A percentile compares a stretch with the other conserved stretches of the same genome.
These are phyloP conservation scores for Allium cepa DNA, from an alignment of 106 monocot species.

Conservation along the genomic window DNA sequence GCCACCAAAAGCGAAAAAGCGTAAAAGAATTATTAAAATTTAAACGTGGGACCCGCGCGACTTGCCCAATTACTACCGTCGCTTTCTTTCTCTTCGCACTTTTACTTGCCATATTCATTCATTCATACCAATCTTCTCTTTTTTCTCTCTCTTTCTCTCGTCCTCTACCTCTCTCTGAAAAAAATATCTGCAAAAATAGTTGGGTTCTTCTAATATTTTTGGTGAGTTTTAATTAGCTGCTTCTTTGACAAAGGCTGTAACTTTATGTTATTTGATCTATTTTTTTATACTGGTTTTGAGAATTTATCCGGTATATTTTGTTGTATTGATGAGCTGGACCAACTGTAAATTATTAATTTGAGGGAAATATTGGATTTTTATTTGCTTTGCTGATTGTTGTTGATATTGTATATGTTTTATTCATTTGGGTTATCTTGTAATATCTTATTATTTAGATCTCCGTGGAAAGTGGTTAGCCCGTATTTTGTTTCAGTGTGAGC, in stretches of 20 bases:
- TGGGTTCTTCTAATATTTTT: neutral
- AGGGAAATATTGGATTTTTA: neutral
- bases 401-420: too few relatives aligned
- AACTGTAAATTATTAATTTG: neutral
- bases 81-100: neutral
- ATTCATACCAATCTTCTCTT: neutral
- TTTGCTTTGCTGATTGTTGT: neutral
- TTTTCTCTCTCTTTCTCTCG: constrained; percentile 4
- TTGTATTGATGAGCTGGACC: neutral
- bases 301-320: neutral
- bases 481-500: too few relatives aligned
- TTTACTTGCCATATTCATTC: neutral
- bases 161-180: neutral
- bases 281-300: neutral
- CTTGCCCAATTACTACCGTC: neutral
- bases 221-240: constrained; percentile 1
- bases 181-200: too few relatives aligned
- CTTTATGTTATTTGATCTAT: neutral
- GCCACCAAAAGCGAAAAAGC: constrained; percentile 9
- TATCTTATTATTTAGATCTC: too few relatives aligned
- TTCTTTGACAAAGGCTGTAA: neutral
- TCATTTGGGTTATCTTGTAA: too few relatives aligned
- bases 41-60: neutral
- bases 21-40: neutral
- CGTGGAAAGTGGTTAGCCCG: too few relatives aligned